Evolutionary conservation across 768 basidiomycete species (phyloP), one percentile per base, ranked within the genome.

Genomic region (Leucosporidium yakuticum): DNA sequence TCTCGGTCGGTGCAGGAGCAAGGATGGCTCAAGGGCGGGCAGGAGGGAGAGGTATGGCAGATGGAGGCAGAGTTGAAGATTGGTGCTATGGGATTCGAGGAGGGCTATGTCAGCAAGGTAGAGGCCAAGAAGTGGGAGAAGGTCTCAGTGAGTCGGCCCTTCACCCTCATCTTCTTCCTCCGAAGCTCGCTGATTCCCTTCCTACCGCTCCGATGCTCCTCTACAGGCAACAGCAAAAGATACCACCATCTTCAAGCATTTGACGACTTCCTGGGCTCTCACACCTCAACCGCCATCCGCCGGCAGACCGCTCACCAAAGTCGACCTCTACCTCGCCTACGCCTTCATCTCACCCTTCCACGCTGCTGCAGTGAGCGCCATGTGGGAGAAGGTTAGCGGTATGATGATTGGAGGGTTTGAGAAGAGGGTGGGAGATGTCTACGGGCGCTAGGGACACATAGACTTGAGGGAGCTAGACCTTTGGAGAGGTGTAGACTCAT

Each of bases 371-470:
- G 89, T 90, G 6, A 83, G 87, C 27, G 81, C 86, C 4, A 92
- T 97, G 77, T 90, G 97, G 76, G 88, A 88, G 14, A 86, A 89
- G 76, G 87, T 96, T 7, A 89, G 90, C 4, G 85, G 85, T 73
- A 83, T 88, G 79, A 97, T 96, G 91, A 87, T 97, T 29, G 81
- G 87, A 62, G 93, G 94, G 1, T 99, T 99, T 74, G 93, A 97
- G 80, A 47, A 71, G 31, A 11, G 67, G 39, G 59, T 69, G 27
- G 19, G 36, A 49, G 48, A n/a, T 11, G 64, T 69, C 29, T 61
- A 69, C 31, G 68, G 68, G 4, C 23, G 29, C n/a, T 39, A 36
- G 27, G 14, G 50, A 14, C 19, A 4, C 2, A 9, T 14, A 51
- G n/a, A 27, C 6, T n/a, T 7, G 49, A 6, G 50, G 9, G 50